Evolutionary conservation across 192 early-diverging fungal species (phyloP).

Genomic region (Backusella morwellensis): DNA sequence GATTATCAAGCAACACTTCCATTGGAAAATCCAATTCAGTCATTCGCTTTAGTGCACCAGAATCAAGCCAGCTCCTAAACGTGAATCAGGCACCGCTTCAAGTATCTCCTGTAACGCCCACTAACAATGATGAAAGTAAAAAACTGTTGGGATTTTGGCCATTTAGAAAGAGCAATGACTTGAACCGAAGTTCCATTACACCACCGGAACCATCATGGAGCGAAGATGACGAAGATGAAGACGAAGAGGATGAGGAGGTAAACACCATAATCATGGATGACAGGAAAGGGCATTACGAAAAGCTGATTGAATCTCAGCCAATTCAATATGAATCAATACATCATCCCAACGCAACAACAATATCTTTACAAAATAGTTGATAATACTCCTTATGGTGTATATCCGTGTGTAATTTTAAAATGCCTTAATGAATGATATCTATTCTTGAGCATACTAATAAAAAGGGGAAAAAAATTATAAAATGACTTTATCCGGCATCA

Average conservation of each 20-base stretch:
- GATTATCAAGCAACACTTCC: neutral
- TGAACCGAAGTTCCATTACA: neutral
- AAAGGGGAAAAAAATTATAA: no score
- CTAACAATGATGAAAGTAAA: conserved; percentile 3
- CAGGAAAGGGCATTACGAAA: neutral
- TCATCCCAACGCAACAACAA: neutral
- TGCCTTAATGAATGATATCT: no score
- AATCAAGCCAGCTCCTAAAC: neutral
- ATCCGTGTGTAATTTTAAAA: neutral
- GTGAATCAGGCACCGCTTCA: neutral
- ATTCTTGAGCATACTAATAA: no score
- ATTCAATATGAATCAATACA: no score
- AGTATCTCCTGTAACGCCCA: neutral
- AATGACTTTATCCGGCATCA: no score
- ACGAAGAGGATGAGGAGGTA: neutral
- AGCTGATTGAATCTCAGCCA: neutral
- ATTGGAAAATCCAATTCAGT: neutral
- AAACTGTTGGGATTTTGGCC: conserved; percentile 12
- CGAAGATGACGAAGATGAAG: conserved; percentile 13
- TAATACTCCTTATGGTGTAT: neutral
- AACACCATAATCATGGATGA: neutral
- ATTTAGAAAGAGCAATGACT: conserved; percentile 5
- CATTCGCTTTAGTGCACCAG: neutral
- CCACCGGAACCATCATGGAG: neutral
- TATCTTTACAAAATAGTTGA: neutral